Percentiles rank a stretch among this genome's conserved stretches.
phyloP scores from a whole-genome alignment of 1,284 basidiomycete species.

The Rhodotorula sp. region DNA sequence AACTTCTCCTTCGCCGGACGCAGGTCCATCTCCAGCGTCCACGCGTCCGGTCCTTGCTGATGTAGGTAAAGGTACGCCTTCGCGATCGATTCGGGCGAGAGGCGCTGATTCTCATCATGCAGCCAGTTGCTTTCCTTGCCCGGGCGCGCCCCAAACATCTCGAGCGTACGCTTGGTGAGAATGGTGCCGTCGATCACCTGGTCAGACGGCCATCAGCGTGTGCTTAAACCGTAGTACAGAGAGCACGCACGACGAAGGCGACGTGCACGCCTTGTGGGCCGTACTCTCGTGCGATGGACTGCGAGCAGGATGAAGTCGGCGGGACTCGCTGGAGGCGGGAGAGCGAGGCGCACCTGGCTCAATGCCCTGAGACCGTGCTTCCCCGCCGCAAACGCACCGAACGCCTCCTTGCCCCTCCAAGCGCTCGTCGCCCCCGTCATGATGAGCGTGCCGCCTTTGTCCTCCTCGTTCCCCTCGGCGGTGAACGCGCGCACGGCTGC shows the following conservation, averaged over 20 bases:
- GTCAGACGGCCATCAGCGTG: background rate
- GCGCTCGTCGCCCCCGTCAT: constrained; percentile 77
- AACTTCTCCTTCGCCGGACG: constrained; percentile 48
- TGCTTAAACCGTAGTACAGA: constrained; percentile 40
- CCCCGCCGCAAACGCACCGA: constrained; percentile 67
- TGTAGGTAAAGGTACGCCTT: constrained; percentile 52
- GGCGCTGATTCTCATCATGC: constrained; percentile 56
- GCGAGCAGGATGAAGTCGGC: constrained; percentile 52
- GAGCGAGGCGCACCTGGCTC: constrained; percentile 14
- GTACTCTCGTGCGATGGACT: constrained; percentile 77
- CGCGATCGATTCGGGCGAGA: constrained; percentile 68
- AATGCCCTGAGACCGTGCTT: constrained; percentile 69
- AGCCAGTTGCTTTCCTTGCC: constrained; percentile 50
- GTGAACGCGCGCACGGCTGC: constrained; percentile 63
- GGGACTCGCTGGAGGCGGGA: too few relatives aligned
- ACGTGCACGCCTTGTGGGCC: constrained; percentile 74
- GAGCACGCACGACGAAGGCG: constrained; percentile 27
- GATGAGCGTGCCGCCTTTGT: constrained; percentile 66
- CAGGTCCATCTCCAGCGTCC: constrained; percentile 72
- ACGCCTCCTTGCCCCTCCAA: constrained; percentile 64
- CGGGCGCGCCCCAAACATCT: constrained; percentile 13
- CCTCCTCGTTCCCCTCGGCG: constrained; percentile 53
- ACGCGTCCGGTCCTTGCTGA: constrained; percentile 63
- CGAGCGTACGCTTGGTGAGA: constrained; percentile 56
- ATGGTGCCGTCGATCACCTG: constrained; percentile 59